phyloP scores from a whole-genome alignment of 1,284 basidiomycete species.

The Takashimella koratensis region DNA sequence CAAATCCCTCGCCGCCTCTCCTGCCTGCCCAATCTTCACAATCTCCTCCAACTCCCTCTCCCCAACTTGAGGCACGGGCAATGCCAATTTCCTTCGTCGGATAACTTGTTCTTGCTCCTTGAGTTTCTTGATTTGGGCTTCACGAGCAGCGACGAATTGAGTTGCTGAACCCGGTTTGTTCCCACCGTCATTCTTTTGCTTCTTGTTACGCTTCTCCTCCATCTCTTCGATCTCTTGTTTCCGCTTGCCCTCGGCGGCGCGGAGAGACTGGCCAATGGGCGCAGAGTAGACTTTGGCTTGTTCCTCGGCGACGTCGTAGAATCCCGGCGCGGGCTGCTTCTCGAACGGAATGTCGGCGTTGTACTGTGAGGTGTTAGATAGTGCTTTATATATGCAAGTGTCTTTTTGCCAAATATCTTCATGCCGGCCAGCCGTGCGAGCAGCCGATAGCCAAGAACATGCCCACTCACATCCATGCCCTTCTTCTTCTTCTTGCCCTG shows the following conservation, averaged over 20 bases:
- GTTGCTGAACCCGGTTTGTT: conserved; percentile 65
- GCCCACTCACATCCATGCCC: conserved; percentile 81
- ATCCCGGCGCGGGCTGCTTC: conserved; percentile 90
- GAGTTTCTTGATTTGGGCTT: conserved; percentile 94
- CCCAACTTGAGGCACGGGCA: conserved; percentile 92
- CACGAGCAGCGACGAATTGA: conserved; percentile 87
- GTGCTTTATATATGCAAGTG: too few relatives aligned
- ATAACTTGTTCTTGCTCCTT: conserved; percentile 96
- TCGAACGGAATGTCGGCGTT: conserved; percentile 99
- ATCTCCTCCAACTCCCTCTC: conserved; percentile 95
- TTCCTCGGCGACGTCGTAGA: conserved; percentile 96
- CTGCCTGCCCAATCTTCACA: conserved; percentile 93
- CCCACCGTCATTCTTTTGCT: conserved; percentile 57
- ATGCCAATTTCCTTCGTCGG: conserved; percentile 74
- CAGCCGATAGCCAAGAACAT: too few relatives aligned
- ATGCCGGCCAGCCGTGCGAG: too few relatives aligned
- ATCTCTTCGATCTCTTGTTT: conserved; percentile 68
- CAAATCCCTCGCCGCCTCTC: conserved; percentile 79
- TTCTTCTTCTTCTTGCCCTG: conserved; percentile 85
- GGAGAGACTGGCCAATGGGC: conserved; percentile 86
- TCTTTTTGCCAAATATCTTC: too few relatives aligned
- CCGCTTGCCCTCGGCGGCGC: conserved; percentile 84
- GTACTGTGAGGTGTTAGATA: conserved; percentile 59
- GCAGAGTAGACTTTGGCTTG: conserved; percentile 81
- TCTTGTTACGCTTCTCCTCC: conserved; percentile 80